phyloP scores from a whole-genome alignment of 2,329 filamentous ascomycete species.

The Verticillium zaregamsianum region DNA sequence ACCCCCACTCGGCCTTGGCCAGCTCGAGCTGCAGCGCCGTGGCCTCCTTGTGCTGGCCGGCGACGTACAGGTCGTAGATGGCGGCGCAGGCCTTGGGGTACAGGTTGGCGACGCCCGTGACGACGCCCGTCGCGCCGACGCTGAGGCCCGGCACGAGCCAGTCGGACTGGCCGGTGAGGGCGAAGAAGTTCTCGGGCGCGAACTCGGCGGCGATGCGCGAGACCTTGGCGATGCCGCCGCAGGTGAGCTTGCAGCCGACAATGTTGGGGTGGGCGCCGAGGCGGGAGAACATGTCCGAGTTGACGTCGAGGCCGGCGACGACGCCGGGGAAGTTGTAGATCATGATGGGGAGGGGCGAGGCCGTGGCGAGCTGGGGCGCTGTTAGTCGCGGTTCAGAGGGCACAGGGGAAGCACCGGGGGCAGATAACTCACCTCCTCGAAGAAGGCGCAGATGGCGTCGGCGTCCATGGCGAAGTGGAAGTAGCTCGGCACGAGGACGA shows the following conservation, averaged over 20 bases:
- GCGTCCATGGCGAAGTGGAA: constrained; percentile 61
- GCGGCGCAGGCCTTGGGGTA: constrained; percentile 48
- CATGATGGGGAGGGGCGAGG: constrained; percentile 57
- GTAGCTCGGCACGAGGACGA: constrained; percentile 68
- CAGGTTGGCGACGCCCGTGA: constrained; percentile 60
- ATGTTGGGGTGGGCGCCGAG: constrained; percentile 60
- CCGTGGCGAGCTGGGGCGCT: constrained; percentile 48
- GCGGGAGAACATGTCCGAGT: constrained; percentile 58
- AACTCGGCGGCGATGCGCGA: constrained; percentile 53
- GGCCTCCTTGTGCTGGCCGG: constrained; percentile 43
- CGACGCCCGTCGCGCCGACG: constrained; percentile 54
- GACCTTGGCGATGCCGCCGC: constrained; percentile 71
- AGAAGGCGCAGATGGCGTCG: constrained; percentile 58
- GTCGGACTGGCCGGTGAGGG: constrained; percentile 70
- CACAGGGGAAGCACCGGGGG: constrained; percentile 40
- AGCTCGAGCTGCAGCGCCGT: constrained; percentile 45
- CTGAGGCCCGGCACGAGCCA: constrained; percentile 61
- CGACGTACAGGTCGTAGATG: constrained; percentile 42
- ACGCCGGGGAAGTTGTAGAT: constrained; percentile 73
- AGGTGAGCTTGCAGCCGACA: constrained; percentile 68
- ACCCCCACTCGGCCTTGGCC: constrained; percentile 49
- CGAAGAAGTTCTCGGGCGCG: constrained; percentile 54
- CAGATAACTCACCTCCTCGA: constrained; percentile 43
- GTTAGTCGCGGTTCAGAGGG: constrained; percentile 56
- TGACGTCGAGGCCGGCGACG: constrained; percentile 62